Evolutionary conservation across 306 rosid species (phyloP), one percentile per base, ranked within the genome.

Genomic region (Trifolium pratense): DNA sequence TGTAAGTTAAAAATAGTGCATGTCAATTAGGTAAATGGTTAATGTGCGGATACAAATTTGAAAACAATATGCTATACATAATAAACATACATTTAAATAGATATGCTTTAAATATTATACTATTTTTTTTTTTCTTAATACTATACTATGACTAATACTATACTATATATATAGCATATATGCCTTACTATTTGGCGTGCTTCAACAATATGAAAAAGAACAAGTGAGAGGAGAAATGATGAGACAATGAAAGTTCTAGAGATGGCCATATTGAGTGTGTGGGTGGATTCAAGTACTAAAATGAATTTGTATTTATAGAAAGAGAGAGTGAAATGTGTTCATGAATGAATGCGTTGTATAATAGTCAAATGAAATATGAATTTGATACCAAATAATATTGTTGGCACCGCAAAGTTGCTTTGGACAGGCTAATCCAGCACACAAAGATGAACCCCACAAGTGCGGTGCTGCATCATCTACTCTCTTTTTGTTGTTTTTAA

Each of bases 361-460:
- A n/a, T n/a, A n/a, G n/a, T n/a, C n/a, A n/a, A 66, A 66, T 56
- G n/a, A n/a, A 39, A 21, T 75, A 57, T 29, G 34, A 48, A 48
- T 48, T 48, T 9, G 76, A 60, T 61, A 34, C 63, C 65, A 70
- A 60, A 67, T 20, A 29, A 18, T 18, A n/a, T n/a, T n/a, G 49
- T 23, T 57, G 42, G 17, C 7, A 67, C 23, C 5, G 52, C 0
- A 43, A 77, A 58, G 55, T 20, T 68, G 63, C 64, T 68, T 77
- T 77, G 69, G 80, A 49, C 76, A 77, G 81, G 63, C 71, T 69
- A 77, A 51, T 48, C 55, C 81, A 77, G 66, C 76, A 42, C 45
- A 36, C 7, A 69, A 39, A n/a, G n/a, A n/a, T n/a, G n/a, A n/a
- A n/a, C n/a, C n/a, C n/a, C n/a, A n/a, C n/a, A n/a, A 59, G 5